A percentile compares a stretch with the other conserved stretches of the same genome.
phyloP scores from a whole-genome alignment of 139 green algal genomes.

The Nannochloris sp. region DNA sequence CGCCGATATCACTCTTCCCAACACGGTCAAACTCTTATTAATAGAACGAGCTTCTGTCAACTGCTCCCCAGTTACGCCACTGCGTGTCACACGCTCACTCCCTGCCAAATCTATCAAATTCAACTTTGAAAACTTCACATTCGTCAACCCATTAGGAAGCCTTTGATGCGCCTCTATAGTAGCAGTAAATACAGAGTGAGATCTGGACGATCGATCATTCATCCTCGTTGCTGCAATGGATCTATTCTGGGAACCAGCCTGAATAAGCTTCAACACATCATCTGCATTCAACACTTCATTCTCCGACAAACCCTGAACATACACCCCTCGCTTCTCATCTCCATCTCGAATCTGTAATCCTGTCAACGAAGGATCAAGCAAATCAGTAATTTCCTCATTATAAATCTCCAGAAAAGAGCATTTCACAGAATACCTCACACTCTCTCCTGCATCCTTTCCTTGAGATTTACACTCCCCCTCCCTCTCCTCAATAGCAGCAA shows the following conservation, averaged over 20 bases:
- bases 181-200: slow-evolving; percentile 81
- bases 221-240: slow-evolving; percentile 74
- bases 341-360: slow-evolving; percentile 60
- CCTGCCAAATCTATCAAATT: slow-evolving; percentile 96
- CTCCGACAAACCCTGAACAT: slow-evolving; percentile 76
- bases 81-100: slow-evolving; percentile 71
- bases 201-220: slow-evolving; percentile 79
- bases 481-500: slow-evolving; percentile 51
- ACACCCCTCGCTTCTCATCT: slow-evolving; percentile 63
- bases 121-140: slow-evolving; percentile 56
- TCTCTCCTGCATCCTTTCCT: background rate
- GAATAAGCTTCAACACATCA: slow-evolving; percentile 64
- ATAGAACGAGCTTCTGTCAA: slow-evolving; percentile 90
- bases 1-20: slow-evolving; percentile 86
- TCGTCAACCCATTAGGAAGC: slow-evolving; percentile 20
- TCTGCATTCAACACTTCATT: slow-evolving; percentile 53
- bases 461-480: slow-evolving; percentile 11
- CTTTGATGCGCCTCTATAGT: slow-evolving; percentile 37
- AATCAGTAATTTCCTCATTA: slow-evolving; percentile 88
- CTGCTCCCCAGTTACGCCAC: slow-evolving; percentile 62
- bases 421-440: slow-evolving; percentile 26
- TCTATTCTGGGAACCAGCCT: slow-evolving; percentile 51
- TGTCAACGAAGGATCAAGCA: slow-evolving; percentile 44
- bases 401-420: slow-evolving; percentile 86
- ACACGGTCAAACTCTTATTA: slow-evolving; percentile 86